Evolutionary conservation across 2,329 filamentous ascomycete genomes (phyloP).

Genomic region (Aureobasidium sp.): DNA sequence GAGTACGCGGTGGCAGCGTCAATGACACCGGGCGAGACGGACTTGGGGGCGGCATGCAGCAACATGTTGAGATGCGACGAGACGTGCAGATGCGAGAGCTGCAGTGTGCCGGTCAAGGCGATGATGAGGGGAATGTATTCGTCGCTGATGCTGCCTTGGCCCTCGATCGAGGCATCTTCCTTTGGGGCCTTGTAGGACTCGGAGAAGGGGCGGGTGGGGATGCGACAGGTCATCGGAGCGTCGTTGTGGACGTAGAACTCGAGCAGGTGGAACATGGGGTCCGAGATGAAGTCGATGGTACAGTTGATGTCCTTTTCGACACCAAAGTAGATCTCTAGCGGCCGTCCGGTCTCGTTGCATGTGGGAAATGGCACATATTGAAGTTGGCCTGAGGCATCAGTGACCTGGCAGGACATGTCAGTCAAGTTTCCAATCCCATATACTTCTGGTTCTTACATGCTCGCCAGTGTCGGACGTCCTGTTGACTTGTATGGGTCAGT

Average conservation of each 20-base stretch:
- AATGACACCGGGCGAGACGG: slow-evolving; percentile 59
- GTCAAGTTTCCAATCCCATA: not conserved
- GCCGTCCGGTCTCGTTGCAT: slow-evolving; percentile 79
- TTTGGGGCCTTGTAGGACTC: slow-evolving; percentile 28
- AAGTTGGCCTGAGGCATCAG: slow-evolving; percentile 71
- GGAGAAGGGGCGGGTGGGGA: slow-evolving; percentile 66
- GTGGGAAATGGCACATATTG: slow-evolving; percentile 86
- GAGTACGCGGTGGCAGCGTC: slow-evolving; percentile 85
- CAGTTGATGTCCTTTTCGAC: slow-evolving; percentile 74
- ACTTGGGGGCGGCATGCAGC: slow-evolving; percentile 58
- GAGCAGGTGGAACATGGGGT: slow-evolving; percentile 79
- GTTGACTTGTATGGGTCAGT: slow-evolving; percentile 13
- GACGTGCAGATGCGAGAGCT: slow-evolving; percentile 83
- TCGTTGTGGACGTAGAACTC: slow-evolving; percentile 99
- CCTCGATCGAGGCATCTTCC: slow-evolving; percentile 24
- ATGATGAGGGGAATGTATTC: slow-evolving; percentile 77
- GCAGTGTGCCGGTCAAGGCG: slow-evolving; percentile 79
- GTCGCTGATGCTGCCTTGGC: slow-evolving; percentile 33
- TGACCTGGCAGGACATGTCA: slow-evolving; percentile 47
- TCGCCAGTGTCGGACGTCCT: slow-evolving; percentile 70
- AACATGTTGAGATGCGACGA: slow-evolving; percentile 85
- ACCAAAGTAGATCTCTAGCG: slow-evolving; percentile 83
- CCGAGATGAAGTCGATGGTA: slow-evolving; percentile 68
- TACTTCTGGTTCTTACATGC: slow-evolving; percentile 45
- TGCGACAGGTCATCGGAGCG: slow-evolving; percentile 82